Evolutionary conservation across 2,329 filamentous ascomycete species (phyloP), one percentile per base, ranked within the genome.

Genomic region (Aspergillus amoenus): DNA sequence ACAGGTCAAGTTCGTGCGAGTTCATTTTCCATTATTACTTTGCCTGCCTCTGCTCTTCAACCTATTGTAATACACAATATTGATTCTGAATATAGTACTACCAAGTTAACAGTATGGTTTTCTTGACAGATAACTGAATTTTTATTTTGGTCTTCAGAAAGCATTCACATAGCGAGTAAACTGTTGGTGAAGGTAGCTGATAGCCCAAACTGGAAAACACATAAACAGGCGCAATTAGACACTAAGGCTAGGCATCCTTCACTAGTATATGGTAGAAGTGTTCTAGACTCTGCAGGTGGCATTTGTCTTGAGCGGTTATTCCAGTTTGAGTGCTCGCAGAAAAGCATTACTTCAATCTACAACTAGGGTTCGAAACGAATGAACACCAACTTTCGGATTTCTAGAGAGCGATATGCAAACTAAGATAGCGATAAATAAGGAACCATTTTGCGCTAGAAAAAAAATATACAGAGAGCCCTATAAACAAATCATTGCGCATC

Each of bases 401-500:
- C 32, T 17, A 18, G 21, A 39, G 37, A 52, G 27, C 32, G 8
- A 54, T 47, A 54, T 17, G 44, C n/a, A 18, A 11, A 9, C 27
- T 40, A 43, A 18, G 7, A 22, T 42, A 9, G 42, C n/a, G n/a
- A 27, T 40, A 27, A 34, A n/a, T 54, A 41, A 45, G 18, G 37
- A 55, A 30, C 57, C 57, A 32, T 52, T 61, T 58, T 49, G 54
- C 59, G 61, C 62, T 62, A 61, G 62, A 60, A 55, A 53, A 56
- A 50, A 61, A 58, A 49, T 52, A 18, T 62, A 57, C 52, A 61
- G 56, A 61, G 60, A 52, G 27, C 27, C 65, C 65, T 67, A 67
- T 64, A 66, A 61, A 67, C 65, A 67, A 49, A 68, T 68, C 65
- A 68, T 67, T 67, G 58, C 58, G 53, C 52, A 62, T 50, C 57